Evolutionary conservation across 768 basidiomycete genomes (phyloP), one percentile per base, ranked within the genome.

Genomic region (Rickenella mellea): DNA sequence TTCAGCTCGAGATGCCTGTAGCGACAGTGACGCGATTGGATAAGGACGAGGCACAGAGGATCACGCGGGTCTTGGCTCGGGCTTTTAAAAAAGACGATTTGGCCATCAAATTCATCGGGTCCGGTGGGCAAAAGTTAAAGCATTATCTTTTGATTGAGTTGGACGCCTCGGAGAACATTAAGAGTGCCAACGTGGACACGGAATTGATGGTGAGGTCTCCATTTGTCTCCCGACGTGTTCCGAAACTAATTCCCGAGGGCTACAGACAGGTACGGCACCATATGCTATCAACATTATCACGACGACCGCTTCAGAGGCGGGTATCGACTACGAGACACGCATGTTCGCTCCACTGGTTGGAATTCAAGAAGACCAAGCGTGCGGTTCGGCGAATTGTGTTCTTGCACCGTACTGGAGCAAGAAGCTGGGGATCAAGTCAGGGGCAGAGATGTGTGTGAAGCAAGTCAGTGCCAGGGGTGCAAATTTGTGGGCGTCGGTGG

Each of bases 391-490:
- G 0, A 75, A 78, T 48, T 66, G 66, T 36, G 42, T 75, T 27
- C 43, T 73, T 27, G 60, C 51, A 2, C 74, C 74, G 2, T 76
- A 76, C 46, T 78, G 74, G 70, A 59, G 58, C n/a, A 47, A 44
- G 15, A 68, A 70, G 44, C 53, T 57, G 2, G 58, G 50, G 0
- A 54, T 67, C 17, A 37, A 49, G 6, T 49, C 56, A 4, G 60
- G 62, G 8, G 39, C 54, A 24, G 59, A 66, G 43, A 60, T 71
- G 22, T 49, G 51, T 15, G 71, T 72, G 5, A 70, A 55, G 46
- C 71, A 76, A 50, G 76, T 77, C 17, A 77, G 77, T 51, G 47
- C 51, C 2, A 57, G 76, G 33, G 71, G 73, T 8, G 76, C 73
- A 1, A 57, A 66, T 17, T 42, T 76, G 37, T 63, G 55, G 27